Conservation (phyloP, 2,329 filamentous ascomycete genomes). For the Dactylellina drechsleri region DNA sequence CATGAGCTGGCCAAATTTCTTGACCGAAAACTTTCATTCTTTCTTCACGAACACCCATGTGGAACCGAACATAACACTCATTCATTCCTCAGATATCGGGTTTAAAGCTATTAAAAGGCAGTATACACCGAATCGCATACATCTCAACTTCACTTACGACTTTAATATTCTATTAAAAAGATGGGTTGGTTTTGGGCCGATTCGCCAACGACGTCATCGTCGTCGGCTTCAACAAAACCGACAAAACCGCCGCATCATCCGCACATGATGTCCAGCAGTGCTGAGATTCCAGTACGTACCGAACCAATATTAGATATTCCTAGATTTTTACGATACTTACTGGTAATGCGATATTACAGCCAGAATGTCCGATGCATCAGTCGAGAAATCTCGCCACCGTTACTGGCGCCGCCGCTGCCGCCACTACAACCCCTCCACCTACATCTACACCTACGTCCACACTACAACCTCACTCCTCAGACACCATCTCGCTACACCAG, state of each 20-base stretch:
- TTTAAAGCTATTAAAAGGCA: background rate
- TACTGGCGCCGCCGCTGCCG: no score
- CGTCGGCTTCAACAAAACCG: slow-evolving; percentile 27
- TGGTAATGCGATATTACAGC: slow-evolving; percentile 63
- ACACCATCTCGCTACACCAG: slow-evolving; percentile 53
- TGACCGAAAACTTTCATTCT: slow-evolving; percentile 7
- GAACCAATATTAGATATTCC: slow-evolving; percentile 46
- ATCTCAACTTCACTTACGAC: slow-evolving; percentile 11
- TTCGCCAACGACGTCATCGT: slow-evolving; percentile 56
- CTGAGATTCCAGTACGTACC: slow-evolving; percentile 41
- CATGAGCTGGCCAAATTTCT: slow-evolving; percentile 33
- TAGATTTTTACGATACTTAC: slow-evolving; percentile 11
- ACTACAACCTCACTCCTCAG: slow-evolving; percentile 59
- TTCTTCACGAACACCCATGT: background rate
- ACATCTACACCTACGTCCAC: slow-evolving; percentile 59
- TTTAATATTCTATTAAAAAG: slow-evolving; percentile 60
- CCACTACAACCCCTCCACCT: slow-evolving; percentile 57
- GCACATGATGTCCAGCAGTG: slow-evolving; percentile 21
- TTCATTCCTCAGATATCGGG: background rate
- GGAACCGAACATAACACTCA: background rate
- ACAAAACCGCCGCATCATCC: slow-evolving; percentile 45
- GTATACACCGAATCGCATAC: slow-evolving; percentile 7
- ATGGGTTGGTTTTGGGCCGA: slow-evolving; percentile 81
- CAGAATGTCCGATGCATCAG: slow-evolving; percentile 76
- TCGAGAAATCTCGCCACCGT: slow-evolving; percentile 58